These are phyloP conservation scores for Neostapfia colusana DNA, from an alignment of 176 grass and related monocot genomes.

Conservation along the genomic window DNA sequence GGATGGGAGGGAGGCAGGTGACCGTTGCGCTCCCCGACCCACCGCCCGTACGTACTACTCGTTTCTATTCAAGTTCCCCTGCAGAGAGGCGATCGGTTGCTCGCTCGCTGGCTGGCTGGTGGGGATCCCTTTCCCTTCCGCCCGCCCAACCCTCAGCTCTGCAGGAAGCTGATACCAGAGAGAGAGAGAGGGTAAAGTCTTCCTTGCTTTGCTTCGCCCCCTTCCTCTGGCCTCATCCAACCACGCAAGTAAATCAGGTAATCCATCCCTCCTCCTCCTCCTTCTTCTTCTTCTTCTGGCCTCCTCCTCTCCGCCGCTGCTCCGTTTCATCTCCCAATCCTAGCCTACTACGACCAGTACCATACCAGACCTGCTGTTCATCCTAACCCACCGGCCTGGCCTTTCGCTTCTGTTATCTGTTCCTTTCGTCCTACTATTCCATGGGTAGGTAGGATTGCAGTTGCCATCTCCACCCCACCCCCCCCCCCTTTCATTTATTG, in stretches of 20 bases:
- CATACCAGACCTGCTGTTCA: too few species aligned
- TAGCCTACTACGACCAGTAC: neutral
- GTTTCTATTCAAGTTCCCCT: neutral
- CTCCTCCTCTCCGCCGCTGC: neutral
- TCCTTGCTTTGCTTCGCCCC: neutral
- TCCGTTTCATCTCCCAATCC: neutral
- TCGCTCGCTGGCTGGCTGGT: too few species aligned
- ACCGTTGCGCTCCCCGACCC: conserved; percentile 6
- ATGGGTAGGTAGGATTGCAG: neutral
- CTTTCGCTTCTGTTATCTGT: conserved; percentile 28
- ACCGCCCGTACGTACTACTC: too few species aligned
- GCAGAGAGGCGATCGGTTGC: too few species aligned
- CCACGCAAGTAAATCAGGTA: neutral
- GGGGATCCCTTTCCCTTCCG: too few species aligned
- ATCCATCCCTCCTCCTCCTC: neutral
- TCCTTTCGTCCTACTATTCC: conserved; percentile 16
- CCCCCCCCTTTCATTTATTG: neutral
- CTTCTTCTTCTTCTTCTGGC: neutral
- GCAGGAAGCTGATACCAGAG: too few species aligned
- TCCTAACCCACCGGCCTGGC: neutral
- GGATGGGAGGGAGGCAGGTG: too few species aligned
- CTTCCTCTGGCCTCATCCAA: neutral
- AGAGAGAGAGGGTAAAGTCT: too few species aligned
- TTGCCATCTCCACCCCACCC: neutral
- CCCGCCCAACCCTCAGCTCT: too few species aligned